These are phyloP conservation scores for Shiraia sp. DNA, from an alignment of 2,329 filamentous ascomycete genomes.

Conservation along the genomic window DNA sequence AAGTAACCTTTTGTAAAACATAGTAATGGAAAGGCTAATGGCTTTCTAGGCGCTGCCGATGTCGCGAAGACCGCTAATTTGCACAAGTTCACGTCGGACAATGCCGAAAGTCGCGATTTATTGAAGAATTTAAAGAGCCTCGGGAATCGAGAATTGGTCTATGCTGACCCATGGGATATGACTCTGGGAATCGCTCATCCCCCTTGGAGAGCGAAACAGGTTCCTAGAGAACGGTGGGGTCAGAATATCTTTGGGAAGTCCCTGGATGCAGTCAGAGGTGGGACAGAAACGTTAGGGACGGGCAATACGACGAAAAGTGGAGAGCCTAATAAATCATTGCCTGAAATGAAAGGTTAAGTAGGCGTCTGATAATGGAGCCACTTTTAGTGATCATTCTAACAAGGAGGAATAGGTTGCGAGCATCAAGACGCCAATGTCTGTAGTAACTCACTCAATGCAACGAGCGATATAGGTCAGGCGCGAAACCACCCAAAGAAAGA, in stretches of 20 bases:
- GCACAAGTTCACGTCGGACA: constrained; percentile 2
- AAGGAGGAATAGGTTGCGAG: too few relatives aligned
- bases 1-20: background rate
- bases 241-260: constrained; percentile 4
- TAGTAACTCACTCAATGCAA: too few relatives aligned
- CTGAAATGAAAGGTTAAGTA: too few relatives aligned
- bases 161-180: constrained; percentile 4
- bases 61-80: constrained; percentile 1
- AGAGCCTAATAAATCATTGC: too few relatives aligned
- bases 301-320: too few relatives aligned
- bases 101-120: background rate
- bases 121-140: constrained; percentile 1
- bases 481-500: too few relatives aligned
- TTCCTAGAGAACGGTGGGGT: constrained; percentile 4
- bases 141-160: constrained; percentile 4
- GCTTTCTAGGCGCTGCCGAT: background rate
- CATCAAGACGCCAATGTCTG: too few relatives aligned
- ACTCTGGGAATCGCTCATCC: constrained; percentile 4
- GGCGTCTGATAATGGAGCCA: too few relatives aligned
- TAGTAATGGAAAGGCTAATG: background rate
- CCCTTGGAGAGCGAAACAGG: constrained; percentile 1
- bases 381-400: too few relatives aligned
- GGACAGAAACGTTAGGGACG: too few relatives aligned
- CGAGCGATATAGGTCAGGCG: too few relatives aligned
- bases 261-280: background rate